Evolutionary conservation across 2,329 filamentous ascomycete genomes (phyloP).

Genomic region (Penicillium italicum): DNA sequence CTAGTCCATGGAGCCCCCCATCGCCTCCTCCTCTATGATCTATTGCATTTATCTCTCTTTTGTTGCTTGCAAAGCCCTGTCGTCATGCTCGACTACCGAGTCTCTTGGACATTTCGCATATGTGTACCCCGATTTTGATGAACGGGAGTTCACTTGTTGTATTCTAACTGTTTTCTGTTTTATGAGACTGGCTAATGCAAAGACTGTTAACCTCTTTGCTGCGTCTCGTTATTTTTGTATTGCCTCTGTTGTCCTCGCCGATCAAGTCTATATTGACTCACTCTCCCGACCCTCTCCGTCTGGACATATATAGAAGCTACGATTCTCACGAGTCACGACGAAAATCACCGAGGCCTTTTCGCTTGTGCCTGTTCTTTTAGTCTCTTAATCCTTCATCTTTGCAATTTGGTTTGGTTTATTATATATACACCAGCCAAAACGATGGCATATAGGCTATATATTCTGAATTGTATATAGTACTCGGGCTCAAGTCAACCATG

Average conservation of each 20-base stretch:
- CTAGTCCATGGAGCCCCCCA: constrained; percentile 8
- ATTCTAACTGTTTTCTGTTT: neutral
- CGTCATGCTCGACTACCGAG: neutral
- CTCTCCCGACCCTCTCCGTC: neutral
- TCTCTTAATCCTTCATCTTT: constrained; percentile 28
- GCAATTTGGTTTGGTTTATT: too few species aligned
- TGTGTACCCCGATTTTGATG: neutral
- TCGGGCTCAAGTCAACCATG: too few species aligned
- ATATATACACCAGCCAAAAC: too few species aligned
- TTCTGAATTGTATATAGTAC: too few species aligned
- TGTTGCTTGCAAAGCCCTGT: neutral
- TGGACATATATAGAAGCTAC: constrained; percentile 24
- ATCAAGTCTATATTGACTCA: constrained; percentile 18
- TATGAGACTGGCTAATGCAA: neutral
- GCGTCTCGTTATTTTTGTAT: neutral
- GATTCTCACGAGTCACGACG: constrained; percentile 25
- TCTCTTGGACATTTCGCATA: constrained; percentile 7
- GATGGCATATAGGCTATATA: too few species aligned
- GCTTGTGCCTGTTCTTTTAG: neutral
- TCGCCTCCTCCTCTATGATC: neutral
- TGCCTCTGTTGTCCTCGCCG: neutral
- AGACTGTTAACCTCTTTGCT: neutral
- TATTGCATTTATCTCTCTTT: neutral
- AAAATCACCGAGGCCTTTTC: constrained; percentile 17
- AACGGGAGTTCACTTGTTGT: neutral